phyloP scores from a whole-genome alignment of 2,329 filamentous ascomycete species.

The Claviceps lovelessii region DNA sequence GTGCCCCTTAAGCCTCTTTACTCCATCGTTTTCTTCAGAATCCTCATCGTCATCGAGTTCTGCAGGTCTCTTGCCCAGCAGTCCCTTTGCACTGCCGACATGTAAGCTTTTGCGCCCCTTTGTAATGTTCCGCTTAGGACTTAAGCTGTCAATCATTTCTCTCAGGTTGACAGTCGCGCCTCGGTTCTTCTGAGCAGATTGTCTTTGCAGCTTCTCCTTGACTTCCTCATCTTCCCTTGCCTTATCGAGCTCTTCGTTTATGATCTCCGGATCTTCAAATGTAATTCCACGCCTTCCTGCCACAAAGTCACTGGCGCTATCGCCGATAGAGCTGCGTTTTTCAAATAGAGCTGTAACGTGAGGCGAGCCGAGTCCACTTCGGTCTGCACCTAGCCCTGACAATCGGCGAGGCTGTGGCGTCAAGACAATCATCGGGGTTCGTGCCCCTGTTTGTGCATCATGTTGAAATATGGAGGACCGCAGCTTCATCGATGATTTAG shows the following conservation, averaged over 20 bases:
- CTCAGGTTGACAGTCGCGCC: constrained; percentile 54
- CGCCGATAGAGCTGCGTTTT: constrained; percentile 55
- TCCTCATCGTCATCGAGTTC: constrained; percentile 57
- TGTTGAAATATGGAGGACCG: constrained; percentile 36
- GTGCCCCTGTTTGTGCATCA: constrained; percentile 36
- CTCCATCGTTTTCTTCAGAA: constrained; percentile 41
- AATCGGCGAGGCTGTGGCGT: constrained; percentile 36
- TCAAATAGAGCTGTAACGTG: constrained; percentile 58
- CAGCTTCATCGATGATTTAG: constrained; percentile 12
- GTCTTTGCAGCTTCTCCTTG: constrained; percentile 41
- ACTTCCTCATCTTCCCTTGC: constrained; percentile 45
- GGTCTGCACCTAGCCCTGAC: constrained; percentile 56
- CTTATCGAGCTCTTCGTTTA: constrained; percentile 49
- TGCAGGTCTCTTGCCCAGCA: constrained; percentile 58
- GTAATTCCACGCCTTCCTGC: constrained; percentile 38
- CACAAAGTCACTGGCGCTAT: constrained; percentile 49
- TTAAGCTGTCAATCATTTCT: constrained; percentile 65
- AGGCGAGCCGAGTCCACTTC: constrained; percentile 59
- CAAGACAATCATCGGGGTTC: constrained; percentile 49
- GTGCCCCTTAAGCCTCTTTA: constrained; percentile 58
- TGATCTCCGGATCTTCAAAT: constrained; percentile 50
- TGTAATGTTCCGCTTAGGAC: constrained; percentile 55
- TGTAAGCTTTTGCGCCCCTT: constrained; percentile 63
- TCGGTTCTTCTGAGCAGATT: constrained; percentile 31
- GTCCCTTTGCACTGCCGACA: constrained; percentile 56